A percentile compares a stretch with the other conserved stretches of the same genome.
Evolutionary conservation across 1,284 basidiomycete species (phyloP).

Genomic region (Rhodotorula sp.): DNA sequence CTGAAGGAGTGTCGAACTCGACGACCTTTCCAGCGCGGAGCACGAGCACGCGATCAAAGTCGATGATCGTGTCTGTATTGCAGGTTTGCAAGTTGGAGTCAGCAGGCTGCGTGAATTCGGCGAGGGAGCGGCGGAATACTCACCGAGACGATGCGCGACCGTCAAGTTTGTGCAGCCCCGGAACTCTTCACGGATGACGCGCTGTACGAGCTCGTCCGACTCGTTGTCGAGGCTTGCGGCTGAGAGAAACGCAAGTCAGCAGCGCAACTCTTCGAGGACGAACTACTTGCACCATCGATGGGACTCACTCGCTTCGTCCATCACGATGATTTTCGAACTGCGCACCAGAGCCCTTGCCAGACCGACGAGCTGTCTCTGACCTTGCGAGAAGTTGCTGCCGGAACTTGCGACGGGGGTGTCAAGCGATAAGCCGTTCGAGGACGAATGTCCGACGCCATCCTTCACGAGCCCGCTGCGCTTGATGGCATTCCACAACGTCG

Average conservation of each 20-base stretch:
- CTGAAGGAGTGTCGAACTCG: conserved; percentile 35
- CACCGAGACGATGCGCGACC: conserved; percentile 40
- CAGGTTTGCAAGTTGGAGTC: too few species aligned
- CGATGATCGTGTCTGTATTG: conserved; percentile 36
- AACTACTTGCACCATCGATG: not conserved
- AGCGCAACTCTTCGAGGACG: not conserved
- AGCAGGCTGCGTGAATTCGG: too few species aligned
- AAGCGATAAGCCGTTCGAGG: conserved; percentile 10
- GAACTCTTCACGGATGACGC: conserved; percentile 39
- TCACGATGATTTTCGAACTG: conserved; percentile 25
- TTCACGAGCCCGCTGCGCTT: conserved; percentile 35
- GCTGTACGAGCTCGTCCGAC: conserved; percentile 34
- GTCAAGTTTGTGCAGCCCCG: conserved; percentile 31
- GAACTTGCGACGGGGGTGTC: conserved; percentile 24
- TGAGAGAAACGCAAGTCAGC: conserved; percentile 20
- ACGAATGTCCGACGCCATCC: not conserved
- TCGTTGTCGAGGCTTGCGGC: conserved; percentile 38
- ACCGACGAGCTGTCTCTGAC: conserved; percentile 49
- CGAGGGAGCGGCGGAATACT: too few species aligned
- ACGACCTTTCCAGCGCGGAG: conserved; percentile 24
- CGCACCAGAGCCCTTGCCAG: conserved; percentile 49
- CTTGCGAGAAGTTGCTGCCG: conserved; percentile 35
- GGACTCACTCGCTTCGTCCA: conserved; percentile 37
- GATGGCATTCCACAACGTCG: conserved; percentile 48
- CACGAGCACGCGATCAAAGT: conserved; percentile 38